A percentile compares a stretch with the other conserved stretches of the same genome.
phyloP scores from a whole-genome alignment of 2,329 filamentous ascomycete genomes.

The Pseudohalonectria lignicola region DNA sequence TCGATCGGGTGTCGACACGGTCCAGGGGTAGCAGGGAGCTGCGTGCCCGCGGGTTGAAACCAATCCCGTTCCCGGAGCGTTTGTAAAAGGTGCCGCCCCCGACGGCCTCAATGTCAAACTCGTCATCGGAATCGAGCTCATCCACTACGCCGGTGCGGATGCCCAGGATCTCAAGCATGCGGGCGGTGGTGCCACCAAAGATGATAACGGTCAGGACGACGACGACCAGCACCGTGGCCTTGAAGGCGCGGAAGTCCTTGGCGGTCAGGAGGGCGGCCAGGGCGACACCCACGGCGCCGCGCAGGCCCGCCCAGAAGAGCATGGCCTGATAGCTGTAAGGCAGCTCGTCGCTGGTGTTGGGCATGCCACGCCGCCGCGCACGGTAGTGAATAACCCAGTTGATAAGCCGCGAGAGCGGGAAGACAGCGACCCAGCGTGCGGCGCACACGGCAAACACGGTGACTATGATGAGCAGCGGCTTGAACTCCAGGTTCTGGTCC shows the following conservation, averaged over 20 bases:
- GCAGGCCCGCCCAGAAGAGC: constrained; percentile 98
- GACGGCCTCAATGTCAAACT: constrained; percentile 87
- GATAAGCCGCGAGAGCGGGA: constrained; percentile 79
- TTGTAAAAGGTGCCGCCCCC: constrained; percentile 65
- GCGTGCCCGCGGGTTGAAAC: constrained; percentile 60
- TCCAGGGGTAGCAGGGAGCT: constrained; percentile 47
- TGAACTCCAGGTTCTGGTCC: constrained; percentile 77
- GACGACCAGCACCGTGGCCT: constrained; percentile 92
- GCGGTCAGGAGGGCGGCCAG: constrained; percentile 81
- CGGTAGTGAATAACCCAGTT: constrained; percentile 90
- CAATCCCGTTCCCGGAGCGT: constrained; percentile 64
- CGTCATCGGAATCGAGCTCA: constrained; percentile 94
- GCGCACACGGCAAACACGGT: constrained; percentile 86
- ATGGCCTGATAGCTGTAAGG: constrained; percentile 97
- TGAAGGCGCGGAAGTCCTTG: constrained; percentile 68
- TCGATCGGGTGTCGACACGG: constrained; percentile 25
- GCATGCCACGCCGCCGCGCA: constrained; percentile 59
- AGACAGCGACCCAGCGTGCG: constrained; percentile 87
- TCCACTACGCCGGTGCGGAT: constrained; percentile 94
- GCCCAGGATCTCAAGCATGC: constrained; percentile 96
- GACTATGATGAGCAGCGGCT: constrained; percentile 89
- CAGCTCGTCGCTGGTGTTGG: constrained; percentile 72
- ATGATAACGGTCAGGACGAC: constrained; percentile 98
- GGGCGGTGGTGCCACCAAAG: constrained; percentile 91
- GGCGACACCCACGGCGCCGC: constrained; percentile 91